Percentiles rank a stretch among this genome's conserved stretches.
These are phyloP conservation scores for Colletotrichum limetticola DNA, from an alignment of 2,329 filamentous ascomycete species.

Conservation along the genomic window DNA sequence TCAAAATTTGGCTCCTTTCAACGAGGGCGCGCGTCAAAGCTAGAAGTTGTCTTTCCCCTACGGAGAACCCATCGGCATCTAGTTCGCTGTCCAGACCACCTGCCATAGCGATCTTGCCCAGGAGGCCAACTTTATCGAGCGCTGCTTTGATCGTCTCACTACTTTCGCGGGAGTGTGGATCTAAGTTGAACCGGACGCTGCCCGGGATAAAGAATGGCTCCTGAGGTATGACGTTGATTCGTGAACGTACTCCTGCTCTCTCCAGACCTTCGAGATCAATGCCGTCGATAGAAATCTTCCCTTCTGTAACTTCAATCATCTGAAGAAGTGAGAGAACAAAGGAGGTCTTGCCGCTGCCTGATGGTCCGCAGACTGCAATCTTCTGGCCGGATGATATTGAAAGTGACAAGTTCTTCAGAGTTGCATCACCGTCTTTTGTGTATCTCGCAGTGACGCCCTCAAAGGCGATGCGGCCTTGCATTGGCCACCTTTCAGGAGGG, in stretches of 20 bases:
- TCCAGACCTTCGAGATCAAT: constrained; percentile 45
- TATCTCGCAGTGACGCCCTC: constrained; percentile 42
- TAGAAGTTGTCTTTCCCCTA: constrained; percentile 60
- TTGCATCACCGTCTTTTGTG: constrained; percentile 33
- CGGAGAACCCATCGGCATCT: constrained; percentile 46
- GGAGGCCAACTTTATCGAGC: constrained; percentile 58
- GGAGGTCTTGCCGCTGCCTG: constrained; percentile 46
- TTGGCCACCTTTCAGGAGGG: constrained; percentile 42
- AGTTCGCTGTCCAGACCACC: constrained; percentile 52
- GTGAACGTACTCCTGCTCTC: constrained; percentile 37
- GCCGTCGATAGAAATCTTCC: constrained; percentile 56
- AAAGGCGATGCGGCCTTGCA: constrained; percentile 41
- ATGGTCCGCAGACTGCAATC: constrained; percentile 47
- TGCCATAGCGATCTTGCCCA: constrained; percentile 48
- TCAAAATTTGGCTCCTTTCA: constrained; percentile 35
- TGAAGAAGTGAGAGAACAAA: constrained; percentile 57
- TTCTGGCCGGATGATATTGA: constrained; percentile 36
- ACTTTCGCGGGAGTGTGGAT: constrained; percentile 50
- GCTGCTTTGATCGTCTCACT: constrained; percentile 56
- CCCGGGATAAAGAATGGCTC: constrained; percentile 62
- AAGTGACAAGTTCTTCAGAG: constrained; percentile 40
- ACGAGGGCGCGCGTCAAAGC: constrained; percentile 58
- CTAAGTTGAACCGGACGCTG: constrained; percentile 59
- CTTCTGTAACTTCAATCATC: constrained; percentile 55
- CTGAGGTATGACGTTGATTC: constrained; percentile 60